Evolutionary conservation across 1,139 yeast species (phyloP).

Genomic region (Kazachstania sp.): DNA sequence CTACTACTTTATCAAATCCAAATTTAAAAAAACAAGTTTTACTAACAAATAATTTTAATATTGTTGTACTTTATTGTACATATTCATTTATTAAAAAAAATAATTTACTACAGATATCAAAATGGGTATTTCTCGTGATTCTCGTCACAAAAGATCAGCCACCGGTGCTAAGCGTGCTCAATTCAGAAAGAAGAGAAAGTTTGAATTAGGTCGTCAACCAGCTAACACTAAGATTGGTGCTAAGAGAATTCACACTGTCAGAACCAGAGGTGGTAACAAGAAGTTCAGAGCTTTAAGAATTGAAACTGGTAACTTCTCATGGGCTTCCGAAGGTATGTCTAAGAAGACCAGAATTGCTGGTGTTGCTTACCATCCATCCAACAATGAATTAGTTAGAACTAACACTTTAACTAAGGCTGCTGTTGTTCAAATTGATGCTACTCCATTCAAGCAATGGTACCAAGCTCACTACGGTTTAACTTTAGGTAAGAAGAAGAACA

Average conservation of each 20-base stretch:
- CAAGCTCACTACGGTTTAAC: conserved; percentile 96
- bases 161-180: conserved; percentile 99
- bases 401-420: conserved; percentile 99
- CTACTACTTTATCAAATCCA: too few species aligned
- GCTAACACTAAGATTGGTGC: conserved; percentile 99
- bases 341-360: conserved; percentile 98
- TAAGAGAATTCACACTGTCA: conserved; percentile 97
- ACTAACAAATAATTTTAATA: conserved; percentile 13
- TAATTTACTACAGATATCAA: conserved; percentile 25
- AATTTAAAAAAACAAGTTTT: conserved; percentile 1
- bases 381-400: conserved; percentile 99
- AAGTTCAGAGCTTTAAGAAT: conserved; percentile 99
- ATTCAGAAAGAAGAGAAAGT: conserved; percentile 99
- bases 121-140: conserved; percentile 99
- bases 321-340: conserved; percentile 98
- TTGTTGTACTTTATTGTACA: background rate
- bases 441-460: conserved; percentile 99
- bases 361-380: conserved; percentile 98
- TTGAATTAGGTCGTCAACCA: conserved; percentile 99
- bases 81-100: background rate
- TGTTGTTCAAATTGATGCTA: conserved; percentile 98
- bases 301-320: conserved; percentile 99
- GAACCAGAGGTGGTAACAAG: conserved; percentile 99
- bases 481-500: conserved; percentile 63
- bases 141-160: conserved; percentile 99